These are phyloP conservation scores for Lactarius vividus DNA, from an alignment of 768 basidiomycete species.

Conservation along the genomic window DNA sequence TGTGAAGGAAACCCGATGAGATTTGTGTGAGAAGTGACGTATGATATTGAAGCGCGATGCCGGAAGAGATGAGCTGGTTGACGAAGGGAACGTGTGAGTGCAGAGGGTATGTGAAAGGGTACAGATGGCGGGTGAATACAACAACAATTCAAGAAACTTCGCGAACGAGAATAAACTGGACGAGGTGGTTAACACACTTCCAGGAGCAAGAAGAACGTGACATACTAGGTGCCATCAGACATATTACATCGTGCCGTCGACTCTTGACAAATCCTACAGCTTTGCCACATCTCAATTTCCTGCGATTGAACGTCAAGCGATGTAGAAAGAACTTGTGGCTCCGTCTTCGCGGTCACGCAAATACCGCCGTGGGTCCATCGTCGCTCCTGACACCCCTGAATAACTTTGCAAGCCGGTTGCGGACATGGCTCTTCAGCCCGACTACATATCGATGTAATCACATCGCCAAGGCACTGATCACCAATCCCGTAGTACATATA, in stretches of 20 bases:
- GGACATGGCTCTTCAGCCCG: constrained; percentile 39
- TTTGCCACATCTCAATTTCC: constrained; percentile 45
- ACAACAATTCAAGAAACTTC: constrained; percentile 36
- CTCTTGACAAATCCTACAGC: constrained; percentile 48
- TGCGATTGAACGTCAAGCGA: constrained; percentile 22
- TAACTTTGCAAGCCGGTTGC: constrained; percentile 34
- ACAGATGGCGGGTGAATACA: constrained; percentile 35
- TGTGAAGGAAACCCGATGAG: constrained; percentile 42
- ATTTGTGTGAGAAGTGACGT: constrained; percentile 42
- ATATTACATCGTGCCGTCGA: constrained; percentile 38
- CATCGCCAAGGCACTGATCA: constrained; percentile 43
- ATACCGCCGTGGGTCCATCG: constrained; percentile 24
- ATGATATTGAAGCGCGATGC: constrained; percentile 38
- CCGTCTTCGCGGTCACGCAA: constrained; percentile 12
- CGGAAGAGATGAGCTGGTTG: constrained; percentile 32
- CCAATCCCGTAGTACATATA: constrained; percentile 38
- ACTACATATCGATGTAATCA: constrained; percentile 37
- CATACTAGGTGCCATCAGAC: constrained; percentile 54
- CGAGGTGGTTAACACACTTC: constrained; percentile 40
- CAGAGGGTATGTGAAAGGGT: constrained; percentile 26
- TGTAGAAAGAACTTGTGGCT: constrained; percentile 1
- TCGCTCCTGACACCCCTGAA: constrained; percentile 21
- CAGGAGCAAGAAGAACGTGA: constrained; percentile 34
- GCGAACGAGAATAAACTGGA: constrained; percentile 45
- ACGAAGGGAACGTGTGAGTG: constrained; percentile 21